A percentile compares a stretch with the other conserved stretches of the same genome.
These are phyloP conservation scores for Dactylellina leptospora DNA, from an alignment of 2,329 filamentous ascomycete genomes.

Conservation along the genomic window DNA sequence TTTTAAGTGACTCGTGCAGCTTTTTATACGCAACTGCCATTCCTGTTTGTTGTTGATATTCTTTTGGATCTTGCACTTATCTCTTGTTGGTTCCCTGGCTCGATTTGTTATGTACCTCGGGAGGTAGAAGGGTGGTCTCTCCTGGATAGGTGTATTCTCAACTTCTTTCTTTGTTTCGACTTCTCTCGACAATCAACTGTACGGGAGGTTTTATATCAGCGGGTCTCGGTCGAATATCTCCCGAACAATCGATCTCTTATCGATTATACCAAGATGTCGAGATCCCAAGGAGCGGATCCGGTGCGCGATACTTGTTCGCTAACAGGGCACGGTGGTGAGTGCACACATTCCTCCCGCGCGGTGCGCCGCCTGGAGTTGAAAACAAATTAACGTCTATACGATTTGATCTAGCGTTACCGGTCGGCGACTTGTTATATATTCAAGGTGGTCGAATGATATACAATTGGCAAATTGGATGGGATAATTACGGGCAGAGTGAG, in stretches of 20 bases:
- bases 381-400: no score
- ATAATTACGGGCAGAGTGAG: constrained; percentile 38
- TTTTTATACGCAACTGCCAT: no score
- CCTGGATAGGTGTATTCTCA: no score
- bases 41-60: neutral
- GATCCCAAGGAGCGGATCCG: constrained; percentile 25
- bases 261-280: no score
- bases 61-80: no score
- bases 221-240: neutral
- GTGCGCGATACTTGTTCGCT: constrained; percentile 38
- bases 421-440: constrained; percentile 31
- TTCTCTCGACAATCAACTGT: neutral
- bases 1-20: neutral
- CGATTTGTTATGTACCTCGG: no score
- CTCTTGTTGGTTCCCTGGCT: no score
- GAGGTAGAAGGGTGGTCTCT: no score
- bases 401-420: constrained; percentile 7
- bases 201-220: neutral
- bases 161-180: neutral
- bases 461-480: constrained; percentile 14
- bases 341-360: neutral
- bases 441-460: constrained; percentile 51
- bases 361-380: no score
- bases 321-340: constrained; percentile 39
- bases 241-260: no score